Evolutionary conservation across 2,329 filamentous ascomycete genomes (phyloP), one percentile per base, ranked within the genome.

Genomic region (Penicillium sclerotiorum): DNA sequence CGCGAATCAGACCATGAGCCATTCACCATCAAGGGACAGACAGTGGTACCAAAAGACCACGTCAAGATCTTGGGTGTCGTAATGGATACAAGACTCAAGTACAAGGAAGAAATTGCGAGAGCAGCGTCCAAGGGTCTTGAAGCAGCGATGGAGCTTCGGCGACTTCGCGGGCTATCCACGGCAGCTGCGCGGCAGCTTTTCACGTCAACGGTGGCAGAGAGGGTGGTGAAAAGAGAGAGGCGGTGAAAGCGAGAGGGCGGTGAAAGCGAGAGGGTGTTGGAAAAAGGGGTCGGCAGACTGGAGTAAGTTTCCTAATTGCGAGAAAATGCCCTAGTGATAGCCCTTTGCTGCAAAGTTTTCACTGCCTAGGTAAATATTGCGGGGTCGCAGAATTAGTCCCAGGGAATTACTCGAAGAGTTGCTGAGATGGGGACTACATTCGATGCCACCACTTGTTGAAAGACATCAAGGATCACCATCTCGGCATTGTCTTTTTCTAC

Each of bases 41-140:
- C 46, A 18, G 49, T 60, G 40, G 30, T 43, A 22, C 53, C 52
- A 20, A 54, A 45, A 50, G 47, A 54, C 35, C 27, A 57, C 37
- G 50, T 65, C 32, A 62, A 62, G 47, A 58, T 60, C 27, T 47
- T 62, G 11, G 53, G 55, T 11, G 45, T 60, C 20, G 22, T 63
- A 9, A 65, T 64, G 43, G 63, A 66, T 48, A 43, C 51, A 2
- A 56, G 56, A 56, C 60, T 67, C 13, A 60, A 61, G 23, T 66
- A 63, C 43, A 62, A 59, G 40, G 42, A 41, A 36, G 40, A 56
- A 41, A 56, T 56, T n/a, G 50, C 47, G 44, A 56, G 50, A 33
- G 50, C 47, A 32, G 58, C 55, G 17, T 58, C 58, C 30, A 68
- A 65, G 49, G 59, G 61, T 35, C 53, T 62, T 15, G 41, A 55